Evolutionary conservation across 1,284 basidiomycete species (phyloP).

Genomic region (Heterobasidion annosum): DNA sequence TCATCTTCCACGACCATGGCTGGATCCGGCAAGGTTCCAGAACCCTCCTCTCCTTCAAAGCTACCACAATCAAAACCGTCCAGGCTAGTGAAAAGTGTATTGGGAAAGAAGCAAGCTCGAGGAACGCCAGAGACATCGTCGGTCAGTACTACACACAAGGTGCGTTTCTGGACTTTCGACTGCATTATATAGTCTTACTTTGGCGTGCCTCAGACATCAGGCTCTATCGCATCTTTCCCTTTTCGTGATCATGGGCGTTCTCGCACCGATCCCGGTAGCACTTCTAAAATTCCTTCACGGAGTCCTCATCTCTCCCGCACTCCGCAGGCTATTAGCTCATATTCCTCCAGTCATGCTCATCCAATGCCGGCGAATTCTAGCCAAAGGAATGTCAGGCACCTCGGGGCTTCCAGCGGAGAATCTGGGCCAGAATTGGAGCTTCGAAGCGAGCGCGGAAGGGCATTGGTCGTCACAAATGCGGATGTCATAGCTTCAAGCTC

Average conservation of each 20-base stretch:
- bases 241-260: constrained; percentile 17
- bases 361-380: background rate
- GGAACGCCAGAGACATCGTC: background rate
- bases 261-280: constrained; percentile 29
- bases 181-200: background rate
- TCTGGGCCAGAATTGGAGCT: constrained; percentile 20
- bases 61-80: constrained; percentile 11
- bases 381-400: background rate
- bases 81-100: constrained; percentile 10
- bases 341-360: background rate
- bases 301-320: constrained; percentile 1
- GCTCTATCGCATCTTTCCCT: background rate
- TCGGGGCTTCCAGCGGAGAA: constrained; percentile 14
- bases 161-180: background rate
- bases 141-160: background rate
- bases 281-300: constrained; percentile 2
- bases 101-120: constrained; percentile 8
- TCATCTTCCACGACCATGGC: constrained; percentile 21
- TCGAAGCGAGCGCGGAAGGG: constrained; percentile 17
- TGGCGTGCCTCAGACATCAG: background rate
- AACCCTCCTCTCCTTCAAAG: constrained; percentile 4
- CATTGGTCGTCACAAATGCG: constrained; percentile 44
- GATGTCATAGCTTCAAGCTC: constrained; percentile 33
- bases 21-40: background rate
- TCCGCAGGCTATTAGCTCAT: background rate